Evolutionary conservation across 495 filamentous ascomycete genomes (phyloP).

Genomic region (Neurospora sp.): DNA sequence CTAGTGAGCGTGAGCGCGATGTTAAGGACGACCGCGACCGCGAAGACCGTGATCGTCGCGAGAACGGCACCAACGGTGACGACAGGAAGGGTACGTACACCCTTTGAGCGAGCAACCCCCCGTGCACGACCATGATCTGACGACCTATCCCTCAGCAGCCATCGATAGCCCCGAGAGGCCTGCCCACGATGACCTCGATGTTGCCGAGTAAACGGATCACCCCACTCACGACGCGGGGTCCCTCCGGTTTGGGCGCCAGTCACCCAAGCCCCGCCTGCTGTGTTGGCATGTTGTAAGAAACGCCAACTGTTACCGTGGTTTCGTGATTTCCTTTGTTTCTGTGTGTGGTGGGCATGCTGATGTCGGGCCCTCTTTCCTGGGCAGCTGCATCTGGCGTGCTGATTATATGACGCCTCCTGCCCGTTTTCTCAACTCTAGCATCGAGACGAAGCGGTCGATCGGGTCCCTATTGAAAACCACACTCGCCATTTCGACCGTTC

Average conservation of each 20-base stretch:
- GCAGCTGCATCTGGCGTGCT: neutral
- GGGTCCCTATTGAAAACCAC: neutral
- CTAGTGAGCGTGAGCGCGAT: constrained; percentile 44
- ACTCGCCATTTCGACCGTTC: neutral
- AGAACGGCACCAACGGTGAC: constrained; percentile 64
- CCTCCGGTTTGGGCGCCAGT: neutral
- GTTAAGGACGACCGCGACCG: constrained; percentile 44
- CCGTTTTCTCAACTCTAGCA: neutral
- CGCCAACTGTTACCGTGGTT: neutral
- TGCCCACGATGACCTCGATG: constrained; percentile 92
- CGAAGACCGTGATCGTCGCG: constrained; percentile 50
- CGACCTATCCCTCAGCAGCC: constrained; percentile 22
- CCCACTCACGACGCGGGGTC: constrained; percentile 1
- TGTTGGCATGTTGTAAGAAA: neutral
- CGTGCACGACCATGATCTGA: constrained; percentile 9
- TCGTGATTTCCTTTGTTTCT: neutral
- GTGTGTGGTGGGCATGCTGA: neutral
- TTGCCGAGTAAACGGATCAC: constrained; percentile 63
- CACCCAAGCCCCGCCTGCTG: neutral
- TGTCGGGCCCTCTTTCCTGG: neutral
- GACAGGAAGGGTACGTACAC: constrained; percentile 73
- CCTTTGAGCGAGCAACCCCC: constrained; percentile 4
- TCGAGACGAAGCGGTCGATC: neutral
- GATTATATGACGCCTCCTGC: neutral
- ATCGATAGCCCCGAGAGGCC: constrained; percentile 65